A percentile compares a stretch with the other conserved stretches of the same genome.
Conservation (phyloP, 2,329 filamentous ascomycete species). For the Sclerotinia minor region DNA sequence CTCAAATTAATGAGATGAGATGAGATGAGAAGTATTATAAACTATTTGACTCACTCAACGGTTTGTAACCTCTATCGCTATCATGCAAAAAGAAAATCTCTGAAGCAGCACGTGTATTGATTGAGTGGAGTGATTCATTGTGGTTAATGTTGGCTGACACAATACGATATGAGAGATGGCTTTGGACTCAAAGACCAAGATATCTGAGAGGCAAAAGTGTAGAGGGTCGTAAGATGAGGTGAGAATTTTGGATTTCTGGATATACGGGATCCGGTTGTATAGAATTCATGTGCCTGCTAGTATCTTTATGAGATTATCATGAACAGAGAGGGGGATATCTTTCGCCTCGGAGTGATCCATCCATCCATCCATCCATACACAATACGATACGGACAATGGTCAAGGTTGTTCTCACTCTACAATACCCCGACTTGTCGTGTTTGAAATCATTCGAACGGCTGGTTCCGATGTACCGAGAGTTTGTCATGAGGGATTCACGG, state of each 20-base stretch:
- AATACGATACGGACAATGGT: neutral
- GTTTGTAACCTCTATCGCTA: neutral
- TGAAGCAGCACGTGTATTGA: constrained; percentile 34
- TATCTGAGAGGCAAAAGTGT: neutral
- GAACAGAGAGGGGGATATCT: too few species aligned
- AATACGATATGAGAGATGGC: constrained; percentile 10
- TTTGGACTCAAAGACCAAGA: constrained; percentile 11
- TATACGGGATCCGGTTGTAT: too few species aligned
- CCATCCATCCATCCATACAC: too few species aligned
- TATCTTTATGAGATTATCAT: too few species aligned
- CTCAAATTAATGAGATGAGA: constrained; percentile 10
- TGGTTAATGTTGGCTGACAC: constrained; percentile 24
- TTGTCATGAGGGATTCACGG: neutral
- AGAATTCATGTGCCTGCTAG: too few species aligned
- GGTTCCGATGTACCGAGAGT: neutral
- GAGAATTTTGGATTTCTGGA: neutral
- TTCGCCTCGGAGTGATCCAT: too few species aligned
- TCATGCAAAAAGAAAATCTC: constrained; percentile 28
- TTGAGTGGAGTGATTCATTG: constrained; percentile 24
- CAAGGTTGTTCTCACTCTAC: neutral
- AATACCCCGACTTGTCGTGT: constrained; percentile 29
- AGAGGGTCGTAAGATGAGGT: neutral
- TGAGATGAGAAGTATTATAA: neutral
- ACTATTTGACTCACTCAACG: constrained; percentile 15
- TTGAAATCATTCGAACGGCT: neutral